phyloP scores from a whole-genome alignment of 2,329 filamentous ascomycete species.

The Fusarium sp. region DNA sequence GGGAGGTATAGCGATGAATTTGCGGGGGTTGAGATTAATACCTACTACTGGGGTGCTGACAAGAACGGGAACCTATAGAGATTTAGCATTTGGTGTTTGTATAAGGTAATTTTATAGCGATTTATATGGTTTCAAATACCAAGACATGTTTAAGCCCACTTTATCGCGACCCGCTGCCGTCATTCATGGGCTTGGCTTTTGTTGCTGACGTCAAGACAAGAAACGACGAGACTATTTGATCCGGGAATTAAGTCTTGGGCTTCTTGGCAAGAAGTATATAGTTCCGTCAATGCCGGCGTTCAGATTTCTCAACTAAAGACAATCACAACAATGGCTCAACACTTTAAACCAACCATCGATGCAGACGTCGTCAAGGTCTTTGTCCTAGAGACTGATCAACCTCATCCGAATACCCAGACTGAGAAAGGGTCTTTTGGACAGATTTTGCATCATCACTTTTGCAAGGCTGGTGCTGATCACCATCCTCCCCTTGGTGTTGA shows the following conservation, averaged over 20 bases:
- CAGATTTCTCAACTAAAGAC: neutral
- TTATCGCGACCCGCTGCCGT: conserved; percentile 35
- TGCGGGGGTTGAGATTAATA: conserved; percentile 62
- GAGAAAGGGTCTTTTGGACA: conserved; percentile 66
- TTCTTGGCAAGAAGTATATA: neutral
- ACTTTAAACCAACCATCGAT: conserved; percentile 43
- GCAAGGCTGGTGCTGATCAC: conserved; percentile 62
- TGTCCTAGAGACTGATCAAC: conserved; percentile 69
- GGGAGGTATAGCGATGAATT: conserved; percentile 62
- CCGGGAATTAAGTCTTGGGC: neutral
- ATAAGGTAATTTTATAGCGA: neutral
- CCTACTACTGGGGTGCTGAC: conserved; percentile 65
- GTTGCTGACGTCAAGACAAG: conserved; percentile 34
- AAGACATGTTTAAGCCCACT: conserved; percentile 23
- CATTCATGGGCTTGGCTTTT: conserved; percentile 34
- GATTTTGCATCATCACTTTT: conserved; percentile 64
- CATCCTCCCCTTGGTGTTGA: conserved; percentile 66
- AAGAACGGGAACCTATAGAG: neutral
- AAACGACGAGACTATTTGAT: neutral
- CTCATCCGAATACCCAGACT: conserved; percentile 62
- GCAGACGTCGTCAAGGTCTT: conserved; percentile 54
- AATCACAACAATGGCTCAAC: conserved; percentile 38
- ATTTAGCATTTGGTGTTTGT: neutral
- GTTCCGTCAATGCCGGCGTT: neutral
- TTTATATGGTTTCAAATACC: neutral